phyloP scores from a whole-genome alignment of 305 asterid species.

The Solanum hybrid region DNA sequence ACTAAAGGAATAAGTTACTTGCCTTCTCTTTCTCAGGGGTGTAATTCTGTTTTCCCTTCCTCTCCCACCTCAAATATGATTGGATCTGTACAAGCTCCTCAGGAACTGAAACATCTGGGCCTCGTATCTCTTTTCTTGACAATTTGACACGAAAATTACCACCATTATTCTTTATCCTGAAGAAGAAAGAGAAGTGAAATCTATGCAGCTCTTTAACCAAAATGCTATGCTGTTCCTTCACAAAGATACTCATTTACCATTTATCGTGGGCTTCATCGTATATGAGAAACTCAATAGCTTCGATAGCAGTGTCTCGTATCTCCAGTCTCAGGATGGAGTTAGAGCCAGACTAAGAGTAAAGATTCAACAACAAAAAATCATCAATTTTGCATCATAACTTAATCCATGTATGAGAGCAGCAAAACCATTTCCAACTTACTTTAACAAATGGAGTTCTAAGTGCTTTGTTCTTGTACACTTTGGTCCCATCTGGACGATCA shows the following conservation, averaged over 20 bases:
- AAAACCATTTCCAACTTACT: constrained; percentile 35
- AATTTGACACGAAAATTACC: constrained; percentile 59
- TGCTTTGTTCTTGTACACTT: constrained; percentile 66
- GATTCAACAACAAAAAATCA: constrained; percentile 6
- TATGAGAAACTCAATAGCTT: constrained; percentile 94
- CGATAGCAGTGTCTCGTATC: constrained; percentile 77
- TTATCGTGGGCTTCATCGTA: constrained; percentile 69
- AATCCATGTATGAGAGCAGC: not conserved
- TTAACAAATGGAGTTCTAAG: constrained; percentile 85
- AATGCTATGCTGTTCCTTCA: not conserved
- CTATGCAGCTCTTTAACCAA: not conserved
- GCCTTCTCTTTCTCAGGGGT: constrained; percentile 86
- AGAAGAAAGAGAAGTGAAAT: not conserved
- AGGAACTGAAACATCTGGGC: constrained; percentile 52
- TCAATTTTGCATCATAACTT: constrained; percentile 4
- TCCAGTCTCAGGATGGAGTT: constrained; percentile 60
- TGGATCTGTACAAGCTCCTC: constrained; percentile 98
- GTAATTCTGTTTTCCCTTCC: constrained; percentile 78
- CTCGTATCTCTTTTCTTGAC: constrained; percentile 37
- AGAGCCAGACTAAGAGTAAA: constrained; percentile 57
- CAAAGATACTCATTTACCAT: constrained; percentile 45
- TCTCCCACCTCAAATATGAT: constrained; percentile 96
- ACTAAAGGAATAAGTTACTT: constrained; percentile 16
- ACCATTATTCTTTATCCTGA: constrained; percentile 88
- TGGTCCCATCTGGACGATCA: constrained; percentile 70